Percentiles rank a stretch among this genome's conserved stretches.
Conservation (phyloP, 2,329 filamentous ascomycete species). For the Fusarium sp. region DNA sequence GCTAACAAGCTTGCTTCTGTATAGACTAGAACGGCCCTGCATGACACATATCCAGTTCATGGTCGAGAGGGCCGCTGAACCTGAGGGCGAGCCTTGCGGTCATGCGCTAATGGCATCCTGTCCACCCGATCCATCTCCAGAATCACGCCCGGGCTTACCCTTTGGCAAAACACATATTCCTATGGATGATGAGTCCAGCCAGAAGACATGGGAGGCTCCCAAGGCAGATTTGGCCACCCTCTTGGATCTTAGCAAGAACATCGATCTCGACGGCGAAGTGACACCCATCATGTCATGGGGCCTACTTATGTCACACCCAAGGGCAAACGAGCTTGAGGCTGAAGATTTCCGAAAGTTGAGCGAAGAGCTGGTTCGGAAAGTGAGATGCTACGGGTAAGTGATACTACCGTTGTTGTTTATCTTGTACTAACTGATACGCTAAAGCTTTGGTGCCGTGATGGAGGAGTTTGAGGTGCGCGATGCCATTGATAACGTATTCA, state of each 20-base stretch:
- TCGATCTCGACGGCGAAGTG: constrained; percentile 89
- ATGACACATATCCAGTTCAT: constrained; percentile 90
- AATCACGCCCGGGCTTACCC: constrained; percentile 62
- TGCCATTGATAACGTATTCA: constrained; percentile 73
- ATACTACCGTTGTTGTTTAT: neutral
- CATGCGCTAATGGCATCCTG: constrained; percentile 95
- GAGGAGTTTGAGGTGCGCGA: constrained; percentile 79
- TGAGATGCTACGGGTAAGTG: constrained; percentile 92
- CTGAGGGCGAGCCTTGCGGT: constrained; percentile 78
- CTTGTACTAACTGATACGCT: constrained; percentile 1
- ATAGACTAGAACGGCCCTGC: constrained; percentile 90
- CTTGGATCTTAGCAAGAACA: constrained; percentile 82
- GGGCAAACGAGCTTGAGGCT: constrained; percentile 71
- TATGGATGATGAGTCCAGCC: constrained; percentile 55
- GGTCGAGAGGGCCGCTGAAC: constrained; percentile 67
- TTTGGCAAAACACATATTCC: constrained; percentile 61
- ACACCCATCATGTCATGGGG: constrained; percentile 97
- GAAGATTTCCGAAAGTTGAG: constrained; percentile 79
- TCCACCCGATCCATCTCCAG: constrained; percentile 73
- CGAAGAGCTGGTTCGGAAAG: constrained; percentile 79
- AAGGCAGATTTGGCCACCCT: constrained; percentile 83
- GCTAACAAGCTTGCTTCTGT: constrained; percentile 59
- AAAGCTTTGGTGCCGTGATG: constrained; percentile 71
- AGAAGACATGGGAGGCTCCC: constrained; percentile 82
- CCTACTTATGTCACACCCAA: constrained; percentile 78